Evolutionary conservation across 148 eudicot genomes (phyloP).

Genomic region (Simmondsia chinensis): DNA sequence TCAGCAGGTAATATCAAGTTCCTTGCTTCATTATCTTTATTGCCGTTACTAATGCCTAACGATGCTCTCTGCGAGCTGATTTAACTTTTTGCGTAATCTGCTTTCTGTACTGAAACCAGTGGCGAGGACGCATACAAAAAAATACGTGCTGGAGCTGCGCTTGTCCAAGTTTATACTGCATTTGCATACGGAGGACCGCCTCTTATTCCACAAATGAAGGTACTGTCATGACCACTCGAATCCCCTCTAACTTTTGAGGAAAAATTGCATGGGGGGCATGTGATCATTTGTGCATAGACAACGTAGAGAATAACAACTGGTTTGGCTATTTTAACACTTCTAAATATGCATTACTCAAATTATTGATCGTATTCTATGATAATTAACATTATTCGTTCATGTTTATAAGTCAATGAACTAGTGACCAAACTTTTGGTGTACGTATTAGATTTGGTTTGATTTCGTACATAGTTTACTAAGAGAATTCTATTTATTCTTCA

Average conservation of each 20-base stretch:
- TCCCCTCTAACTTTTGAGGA: too few relatives aligned
- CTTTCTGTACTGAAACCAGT: constrained; percentile 24
- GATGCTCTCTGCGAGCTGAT: background rate
- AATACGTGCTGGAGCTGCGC: constrained; percentile 88
- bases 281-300: background rate
- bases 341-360: too few relatives aligned
- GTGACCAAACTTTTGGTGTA: too few relatives aligned
- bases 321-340: too few relatives aligned
- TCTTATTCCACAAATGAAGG: constrained; percentile 91
- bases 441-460: too few relatives aligned
- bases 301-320: too few relatives aligned
- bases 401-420: too few relatives aligned
- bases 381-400: too few relatives aligned
- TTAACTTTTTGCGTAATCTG: constrained; percentile 7
- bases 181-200: constrained; percentile 98
- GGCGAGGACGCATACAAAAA: constrained; percentile 98
- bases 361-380: too few relatives aligned
- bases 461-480: too few relatives aligned
- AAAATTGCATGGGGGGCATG: background rate
- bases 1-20: constrained; percentile 58
- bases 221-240: too few relatives aligned
- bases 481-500: constrained; percentile 16
- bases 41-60: too few relatives aligned
- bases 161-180: constrained; percentile 88
- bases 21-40: constrained; percentile 1